Conservation (phyloP, 306 rosid genomes). For the Benincasa hispida region DNA sequence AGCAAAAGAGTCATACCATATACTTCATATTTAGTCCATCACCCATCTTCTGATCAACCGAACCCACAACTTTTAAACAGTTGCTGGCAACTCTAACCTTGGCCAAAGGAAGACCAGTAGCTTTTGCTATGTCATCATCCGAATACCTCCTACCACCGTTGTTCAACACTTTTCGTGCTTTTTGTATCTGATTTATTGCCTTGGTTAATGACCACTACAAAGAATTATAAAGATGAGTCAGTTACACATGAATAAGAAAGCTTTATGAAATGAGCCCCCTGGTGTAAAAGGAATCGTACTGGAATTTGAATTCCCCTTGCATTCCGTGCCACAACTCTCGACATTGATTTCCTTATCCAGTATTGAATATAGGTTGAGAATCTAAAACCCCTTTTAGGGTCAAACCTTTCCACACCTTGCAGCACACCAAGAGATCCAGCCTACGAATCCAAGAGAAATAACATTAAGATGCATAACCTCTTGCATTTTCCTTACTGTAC, state of each 20-base stretch:
- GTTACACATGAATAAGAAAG: conserved; percentile 17
- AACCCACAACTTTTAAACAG: conserved; percentile 69
- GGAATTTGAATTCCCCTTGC: conserved; percentile 65
- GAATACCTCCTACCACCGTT: conserved; percentile 26
- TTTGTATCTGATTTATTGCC: conserved; percentile 65
- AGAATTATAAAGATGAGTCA: conserved; percentile 20
- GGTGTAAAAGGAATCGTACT: conserved; percentile 33
- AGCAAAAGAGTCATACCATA: conserved; percentile 34
- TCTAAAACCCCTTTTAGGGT: conserved; percentile 56
- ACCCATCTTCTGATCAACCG: conserved; percentile 59
- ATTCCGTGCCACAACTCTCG: conserved; percentile 44
- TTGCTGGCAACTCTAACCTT: conserved; percentile 64
- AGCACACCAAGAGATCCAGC: conserved; percentile 78
- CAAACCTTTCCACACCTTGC: conserved; percentile 90
- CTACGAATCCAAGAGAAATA: conserved; percentile 18
- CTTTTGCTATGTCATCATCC: conserved; percentile 58
- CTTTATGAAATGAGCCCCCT: background rate
- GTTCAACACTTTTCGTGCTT: conserved; percentile 44
- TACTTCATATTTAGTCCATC: conserved; percentile 29
- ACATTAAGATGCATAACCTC: background rate
- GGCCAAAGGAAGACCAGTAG: conserved; percentile 71
- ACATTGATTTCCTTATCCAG: conserved; percentile 89
- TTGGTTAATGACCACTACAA: conserved; percentile 53
- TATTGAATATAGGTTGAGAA: conserved; percentile 88
- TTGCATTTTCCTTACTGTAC: background rate